These are phyloP conservation scores for Sarcodon aspratus DNA, from an alignment of 768 basidiomycete species.

Conservation along the genomic window DNA sequence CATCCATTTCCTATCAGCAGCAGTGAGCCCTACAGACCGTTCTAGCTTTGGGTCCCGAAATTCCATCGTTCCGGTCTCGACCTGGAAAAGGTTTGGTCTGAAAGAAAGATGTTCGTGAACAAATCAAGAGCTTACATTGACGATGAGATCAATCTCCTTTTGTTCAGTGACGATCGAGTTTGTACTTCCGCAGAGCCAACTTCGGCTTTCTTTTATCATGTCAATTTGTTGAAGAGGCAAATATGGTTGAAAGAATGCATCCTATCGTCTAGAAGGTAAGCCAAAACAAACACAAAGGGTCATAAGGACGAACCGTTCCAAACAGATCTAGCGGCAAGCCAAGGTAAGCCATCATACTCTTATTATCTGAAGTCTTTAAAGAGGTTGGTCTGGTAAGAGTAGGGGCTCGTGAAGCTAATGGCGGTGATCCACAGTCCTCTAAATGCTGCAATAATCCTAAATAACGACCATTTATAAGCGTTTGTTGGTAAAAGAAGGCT, in stretches of 20 bases:
- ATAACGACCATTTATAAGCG: neutral
- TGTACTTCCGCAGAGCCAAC: constrained; percentile 92
- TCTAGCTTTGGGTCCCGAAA: constrained; percentile 79
- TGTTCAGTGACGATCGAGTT: constrained; percentile 94
- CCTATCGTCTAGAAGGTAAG: constrained; percentile 28
- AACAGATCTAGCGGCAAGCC: constrained; percentile 94
- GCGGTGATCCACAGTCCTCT: constrained; percentile 86
- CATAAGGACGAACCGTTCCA: constrained; percentile 47
- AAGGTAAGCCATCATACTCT: constrained; percentile 84
- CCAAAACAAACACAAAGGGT: neutral
- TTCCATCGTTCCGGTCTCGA: constrained; percentile 79
- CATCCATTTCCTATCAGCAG: constrained; percentile 97
- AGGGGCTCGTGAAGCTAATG: constrained; percentile 49
- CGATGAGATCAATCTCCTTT: constrained; percentile 80
- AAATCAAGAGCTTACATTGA: constrained; percentile 49
- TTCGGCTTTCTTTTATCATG: constrained; percentile 63
- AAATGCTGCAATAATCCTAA: constrained; percentile 79
- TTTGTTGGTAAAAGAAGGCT: neutral
- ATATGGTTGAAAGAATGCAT: constrained; percentile 97
- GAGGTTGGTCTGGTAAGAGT: constrained; percentile 66
- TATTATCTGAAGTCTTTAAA: constrained; percentile 78
- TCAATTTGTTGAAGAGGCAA: constrained; percentile 93
- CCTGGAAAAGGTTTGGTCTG: constrained; percentile 27
- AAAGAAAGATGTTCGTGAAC: neutral
- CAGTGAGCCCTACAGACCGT: constrained; percentile 65